Evolutionary conservation across 148 eudicot species (phyloP).

Genomic region (Silene conica): DNA sequence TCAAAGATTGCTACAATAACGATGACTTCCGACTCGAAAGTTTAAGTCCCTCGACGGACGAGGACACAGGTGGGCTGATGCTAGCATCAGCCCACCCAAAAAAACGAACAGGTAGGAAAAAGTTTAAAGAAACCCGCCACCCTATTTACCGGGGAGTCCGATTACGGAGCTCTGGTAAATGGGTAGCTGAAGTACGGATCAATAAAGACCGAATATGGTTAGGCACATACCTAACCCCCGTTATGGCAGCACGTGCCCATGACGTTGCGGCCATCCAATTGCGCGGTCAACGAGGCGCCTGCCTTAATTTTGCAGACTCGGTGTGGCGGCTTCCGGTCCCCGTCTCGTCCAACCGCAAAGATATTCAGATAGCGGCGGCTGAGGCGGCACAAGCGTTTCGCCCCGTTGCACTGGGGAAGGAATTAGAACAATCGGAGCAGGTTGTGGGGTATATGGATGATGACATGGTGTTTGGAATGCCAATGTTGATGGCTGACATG

Average conservation of each 20-base stretch:
- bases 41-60: slow-evolving; percentile 28
- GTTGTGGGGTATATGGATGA: slow-evolving; percentile 38
- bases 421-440: not conserved
- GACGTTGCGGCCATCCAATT: slow-evolving; percentile 75
- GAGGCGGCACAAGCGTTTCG: slow-evolving; percentile 55
- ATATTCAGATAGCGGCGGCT: slow-evolving; percentile 66
- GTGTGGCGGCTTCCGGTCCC: slow-evolving; percentile 62
- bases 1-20: not conserved
- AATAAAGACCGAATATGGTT: slow-evolving; percentile 74
- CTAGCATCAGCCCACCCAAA: slow-evolving; percentile 59
- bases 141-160: slow-evolving; percentile 78
- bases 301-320: slow-evolving; percentile 75
- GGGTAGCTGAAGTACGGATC: slow-evolving; percentile 82
- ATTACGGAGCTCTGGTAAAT: slow-evolving; percentile 54
- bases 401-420: not conserved
- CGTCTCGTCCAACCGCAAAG: slow-evolving; percentile 38
- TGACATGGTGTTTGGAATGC: slow-evolving; percentile 46
- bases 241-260: slow-evolving; percentile 89
- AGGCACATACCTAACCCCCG: slow-evolving; percentile 66
- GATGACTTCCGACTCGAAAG: not conserved
- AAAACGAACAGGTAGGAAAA: slow-evolving; percentile 70
- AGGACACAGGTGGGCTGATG: slow-evolving; percentile 24
- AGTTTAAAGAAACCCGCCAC: slow-evolving; percentile 74
- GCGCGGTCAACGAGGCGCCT: slow-evolving; percentile 41
- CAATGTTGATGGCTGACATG: slow-evolving; percentile 51